Evolutionary conservation across 371 early-diverging fungal genomes (phyloP).

Genomic region (Mucor velutinosus): DNA sequence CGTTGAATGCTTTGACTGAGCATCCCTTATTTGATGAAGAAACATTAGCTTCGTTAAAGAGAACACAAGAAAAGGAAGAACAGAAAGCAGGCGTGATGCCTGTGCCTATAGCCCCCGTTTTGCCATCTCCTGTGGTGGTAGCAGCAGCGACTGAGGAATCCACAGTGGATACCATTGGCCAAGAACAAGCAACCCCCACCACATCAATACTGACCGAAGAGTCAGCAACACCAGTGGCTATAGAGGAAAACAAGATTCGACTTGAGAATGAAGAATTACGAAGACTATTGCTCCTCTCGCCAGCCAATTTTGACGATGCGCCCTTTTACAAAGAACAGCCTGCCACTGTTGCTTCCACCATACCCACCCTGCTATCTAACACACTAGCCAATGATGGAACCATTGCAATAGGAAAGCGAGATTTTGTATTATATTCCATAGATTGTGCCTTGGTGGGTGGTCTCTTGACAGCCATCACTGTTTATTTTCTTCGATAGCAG

Average conservation of each 20-base stretch:
- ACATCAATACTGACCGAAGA: background rate
- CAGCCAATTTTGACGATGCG: conserved; percentile 3
- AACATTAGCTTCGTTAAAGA: background rate
- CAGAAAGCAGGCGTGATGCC: background rate
- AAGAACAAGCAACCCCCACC: background rate
- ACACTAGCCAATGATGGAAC: background rate
- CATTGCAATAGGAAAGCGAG: background rate
- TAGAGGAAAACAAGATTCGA: background rate
- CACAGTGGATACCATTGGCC: background rate
- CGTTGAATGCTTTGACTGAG: conserved; percentile 20
- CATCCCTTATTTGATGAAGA: conserved; percentile 19
- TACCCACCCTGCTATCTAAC: background rate
- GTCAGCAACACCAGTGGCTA: background rate
- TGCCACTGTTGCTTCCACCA: background rate
- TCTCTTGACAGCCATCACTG: conserved; percentile 38
- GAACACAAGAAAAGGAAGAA: background rate
- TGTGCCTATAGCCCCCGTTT: background rate
- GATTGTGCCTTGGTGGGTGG: conserved; percentile 53
- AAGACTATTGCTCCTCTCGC: background rate
- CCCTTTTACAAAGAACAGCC: conserved; percentile 1
- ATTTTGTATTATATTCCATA: conserved; percentile 33
- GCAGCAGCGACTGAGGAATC: background rate
- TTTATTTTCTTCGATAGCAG: conserved; percentile 35
- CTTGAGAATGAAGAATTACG: conserved; percentile 5
- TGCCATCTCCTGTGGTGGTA: background rate